These are phyloP conservation scores for Withania somnifera DNA, from an alignment of 305 asterid species.

Conservation along the genomic window DNA sequence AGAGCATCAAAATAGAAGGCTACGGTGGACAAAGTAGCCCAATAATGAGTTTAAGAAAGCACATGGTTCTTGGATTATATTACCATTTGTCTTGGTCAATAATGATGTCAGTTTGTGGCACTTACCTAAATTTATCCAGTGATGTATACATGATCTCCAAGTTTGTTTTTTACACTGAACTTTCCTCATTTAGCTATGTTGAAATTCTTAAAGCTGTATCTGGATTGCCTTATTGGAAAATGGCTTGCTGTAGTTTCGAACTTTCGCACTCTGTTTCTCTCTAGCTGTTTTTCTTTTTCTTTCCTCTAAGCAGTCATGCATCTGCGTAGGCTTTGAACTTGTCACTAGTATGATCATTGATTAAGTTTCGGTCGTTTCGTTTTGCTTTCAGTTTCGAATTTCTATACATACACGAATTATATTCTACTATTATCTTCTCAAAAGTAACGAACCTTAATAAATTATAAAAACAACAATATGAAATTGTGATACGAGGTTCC, in stretches of 20 bases:
- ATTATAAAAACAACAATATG: too few species aligned
- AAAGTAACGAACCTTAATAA: too few species aligned
- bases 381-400: background rate
- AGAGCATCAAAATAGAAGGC: background rate
- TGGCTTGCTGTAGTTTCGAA: background rate
- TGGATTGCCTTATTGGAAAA: background rate
- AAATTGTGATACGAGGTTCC: background rate
- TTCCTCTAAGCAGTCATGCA: background rate
- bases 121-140: background rate
- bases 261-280: background rate
- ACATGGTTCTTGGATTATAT: background rate
- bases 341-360: background rate
- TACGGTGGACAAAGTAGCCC: background rate
- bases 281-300: background rate
- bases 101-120: background rate
- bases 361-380: background rate
- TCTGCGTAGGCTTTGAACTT: background rate
- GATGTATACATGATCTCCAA: background rate
- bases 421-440: background rate
- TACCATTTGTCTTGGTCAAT: background rate
- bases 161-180: background rate
- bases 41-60: background rate
- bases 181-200: background rate
- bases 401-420: background rate
- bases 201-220: background rate